Base-by-base conservation (phyloP, 495 filamentous ascomycete species). In the Podospora didyma region DNA sequence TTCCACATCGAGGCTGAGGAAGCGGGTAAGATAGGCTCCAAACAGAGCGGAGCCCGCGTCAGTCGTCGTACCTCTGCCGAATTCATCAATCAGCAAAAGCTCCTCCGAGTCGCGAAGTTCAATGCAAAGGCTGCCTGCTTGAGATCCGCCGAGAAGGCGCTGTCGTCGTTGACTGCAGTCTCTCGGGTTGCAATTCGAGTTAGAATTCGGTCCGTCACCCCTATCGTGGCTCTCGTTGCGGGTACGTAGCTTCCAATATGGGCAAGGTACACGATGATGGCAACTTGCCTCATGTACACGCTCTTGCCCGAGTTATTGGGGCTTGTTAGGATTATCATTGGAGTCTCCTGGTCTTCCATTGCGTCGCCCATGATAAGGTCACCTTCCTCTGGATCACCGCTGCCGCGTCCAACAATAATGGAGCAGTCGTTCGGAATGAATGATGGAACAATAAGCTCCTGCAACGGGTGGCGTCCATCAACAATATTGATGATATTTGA, bases 241-340 rank as follows among this genome's bases (percentile, higher is more conserved):
- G 94, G 93, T 7, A 98, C 88, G 63, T 89, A 97, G 66, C 90
- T 89, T 51, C 95, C 95, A 51, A 96, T 84, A 60, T 98, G 94
- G 10, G 95, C 92, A 65, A 98, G 77, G 64, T 92, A 96, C 20
- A 95, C 87, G 59, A 97, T 95, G 44, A 97, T 69, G n/a, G 94
- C 95, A 51, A 92, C 84, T 66, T 96, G 94, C 69, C 95, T 97
- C 72, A 98, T 85, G 71, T 96, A 96, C 26, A 97, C 83, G 64
- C 90, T 96, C 67, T 97, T 97, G 7, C 94, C 95, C 0, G 94
- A 97, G 72, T 90, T 96, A 62, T 98, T 97, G 35, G 94, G 92
- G 1, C 94, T 94, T 0, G 94, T 97, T 63, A 97, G 66, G 7
- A 97, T 71, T 2, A 97, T 65, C 79, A 92, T 90, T 56, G 85